Conservation (phyloP, 768 basidiomycete species). For the Mycena alexandri region DNA sequence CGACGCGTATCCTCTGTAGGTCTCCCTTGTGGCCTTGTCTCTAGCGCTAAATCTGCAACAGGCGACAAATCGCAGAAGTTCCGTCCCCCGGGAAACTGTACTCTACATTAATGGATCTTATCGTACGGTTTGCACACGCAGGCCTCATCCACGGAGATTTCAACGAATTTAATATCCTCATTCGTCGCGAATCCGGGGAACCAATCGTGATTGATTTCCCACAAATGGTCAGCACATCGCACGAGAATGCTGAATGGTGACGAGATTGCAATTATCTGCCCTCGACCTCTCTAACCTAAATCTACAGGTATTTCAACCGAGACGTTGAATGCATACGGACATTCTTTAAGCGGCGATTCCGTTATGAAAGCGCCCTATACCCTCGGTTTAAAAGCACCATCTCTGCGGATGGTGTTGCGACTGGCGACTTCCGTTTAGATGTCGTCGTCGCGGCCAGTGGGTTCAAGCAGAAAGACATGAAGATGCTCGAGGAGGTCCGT, state of each 20-base stretch:
- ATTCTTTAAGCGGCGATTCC: slow-evolving; percentile 92
- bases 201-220: slow-evolving; percentile 98
- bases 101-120: slow-evolving; percentile 93
- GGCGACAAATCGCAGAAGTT: slow-evolving; percentile 89
- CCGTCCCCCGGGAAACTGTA: slow-evolving; percentile 92
- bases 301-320: slow-evolving; percentile 95
- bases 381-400: slow-evolving; percentile 84
- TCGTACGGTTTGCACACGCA: slow-evolving; percentile 92
- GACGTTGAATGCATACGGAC: slow-evolving; percentile 96
- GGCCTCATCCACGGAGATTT: slow-evolving; percentile 99
- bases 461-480: slow-evolving; percentile 87
- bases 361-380: slow-evolving; percentile 91
- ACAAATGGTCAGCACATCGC: slow-evolving; percentile 98
- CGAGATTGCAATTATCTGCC: slow-evolving; percentile 40
- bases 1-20: slow-evolving; percentile 94
- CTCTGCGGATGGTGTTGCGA: slow-evolving; percentile 56
- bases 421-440: slow-evolving; percentile 81
- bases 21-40: slow-evolving; percentile 9
- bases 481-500: slow-evolving; percentile 85
- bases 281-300: slow-evolving; percentile 26
- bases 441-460: slow-evolving; percentile 95
- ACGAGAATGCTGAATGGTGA: slow-evolving; percentile 96
- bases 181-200: slow-evolving; percentile 77
- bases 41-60: slow-evolving; percentile 46
- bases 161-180: slow-evolving; percentile 99